Base-by-base conservation (phyloP, 1,284 basidiomycete genomes). In the Ceraceosorus guamensis region DNA sequence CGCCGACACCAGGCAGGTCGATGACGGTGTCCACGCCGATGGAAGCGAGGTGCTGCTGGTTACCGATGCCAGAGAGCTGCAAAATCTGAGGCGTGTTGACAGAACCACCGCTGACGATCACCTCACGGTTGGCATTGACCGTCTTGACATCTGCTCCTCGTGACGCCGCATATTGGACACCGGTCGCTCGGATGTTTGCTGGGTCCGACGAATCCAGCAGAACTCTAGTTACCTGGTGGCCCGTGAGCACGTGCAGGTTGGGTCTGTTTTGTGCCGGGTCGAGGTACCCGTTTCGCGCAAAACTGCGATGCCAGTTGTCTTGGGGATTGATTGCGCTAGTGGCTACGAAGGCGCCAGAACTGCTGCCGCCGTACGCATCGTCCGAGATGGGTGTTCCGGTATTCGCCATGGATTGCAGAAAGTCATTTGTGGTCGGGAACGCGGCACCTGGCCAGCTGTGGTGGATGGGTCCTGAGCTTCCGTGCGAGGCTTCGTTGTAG, bases 251-350 rank as follows among this genome's bases (percentile, higher is more conserved):
- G 58, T 82, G 80, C 50, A 87, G 81, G 71, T 88, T 88, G 30
- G 79, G 50, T 46, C 84, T 80, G 10, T 82, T 79, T 4, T 81
- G 79, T 34, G 83, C 77, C 4, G 83, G 80, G 68, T 86, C 84
- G 67, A 87, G 82, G 78, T 88, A 88, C 1, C 82, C 85, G 1
- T 82, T 81, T 53, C 83, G 82, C 5, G 85, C 80, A 76, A 86
- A 84, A 6, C 83, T 85, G 43, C 87, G 81, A 1, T 83, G 83
- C 79, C 83, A 80, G 7, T 14, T 30, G 68, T 85, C 87, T 34
- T 73, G 46, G 0, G 82, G 82, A 76, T 87, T 84, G 75, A 88
- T 83, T 34, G 82, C 79, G 13, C 82, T 83, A 0, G 84, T 82
- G 0, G 84, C 82, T 61, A 87, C 78, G 67, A 81, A 84, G 0